phyloP scores from a whole-genome alignment of 1,284 basidiomycete species.

The Leucoagaricus sp. region DNA sequence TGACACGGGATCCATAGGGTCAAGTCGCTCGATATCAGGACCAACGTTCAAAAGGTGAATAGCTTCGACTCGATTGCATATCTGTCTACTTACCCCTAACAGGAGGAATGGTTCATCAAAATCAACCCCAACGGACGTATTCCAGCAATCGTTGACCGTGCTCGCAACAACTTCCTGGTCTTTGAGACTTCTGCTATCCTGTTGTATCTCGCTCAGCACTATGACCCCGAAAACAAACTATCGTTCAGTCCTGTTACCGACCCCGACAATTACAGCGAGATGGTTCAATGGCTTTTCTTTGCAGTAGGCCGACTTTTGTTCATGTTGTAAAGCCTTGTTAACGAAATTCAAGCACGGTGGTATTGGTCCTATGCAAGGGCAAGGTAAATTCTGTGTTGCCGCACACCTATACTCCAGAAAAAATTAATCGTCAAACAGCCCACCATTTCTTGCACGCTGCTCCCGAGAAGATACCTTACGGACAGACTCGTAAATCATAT shows the following conservation, averaged over 20 bases:
- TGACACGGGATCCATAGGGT: slow-evolving; percentile 32
- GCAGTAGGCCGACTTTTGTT: slow-evolving; percentile 40
- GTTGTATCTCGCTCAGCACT: slow-evolving; percentile 63
- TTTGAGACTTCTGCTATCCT: slow-evolving; percentile 73
- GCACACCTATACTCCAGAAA: too few relatives aligned
- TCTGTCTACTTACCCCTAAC: not conserved
- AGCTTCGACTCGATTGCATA: not conserved
- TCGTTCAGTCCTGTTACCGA: slow-evolving; percentile 48
- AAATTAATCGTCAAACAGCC: slow-evolving; percentile 34
- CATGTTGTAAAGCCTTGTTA: not conserved
- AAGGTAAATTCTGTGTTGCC: too few relatives aligned
- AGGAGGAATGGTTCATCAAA: slow-evolving; percentile 62
- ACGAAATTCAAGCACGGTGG: slow-evolving; percentile 57
- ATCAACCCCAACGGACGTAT: slow-evolving; percentile 70
- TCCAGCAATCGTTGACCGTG: slow-evolving; percentile 55
- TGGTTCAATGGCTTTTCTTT: slow-evolving; percentile 83
- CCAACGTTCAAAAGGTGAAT: slow-evolving; percentile 36
- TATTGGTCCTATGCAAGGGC: slow-evolving; percentile 78
- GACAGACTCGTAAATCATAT: slow-evolving; percentile 48
- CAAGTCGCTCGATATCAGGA: slow-evolving; percentile 49
- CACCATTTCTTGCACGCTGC: slow-evolving; percentile 59
- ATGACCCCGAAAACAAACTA: slow-evolving; percentile 59
- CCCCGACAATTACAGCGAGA: slow-evolving; percentile 54
- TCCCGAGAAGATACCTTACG: slow-evolving; percentile 67
- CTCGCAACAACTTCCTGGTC: slow-evolving; percentile 54